phyloP scores from a whole-genome alignment of 371 early-diverging fungal genomes.

The Umbelopsis sp. region DNA sequence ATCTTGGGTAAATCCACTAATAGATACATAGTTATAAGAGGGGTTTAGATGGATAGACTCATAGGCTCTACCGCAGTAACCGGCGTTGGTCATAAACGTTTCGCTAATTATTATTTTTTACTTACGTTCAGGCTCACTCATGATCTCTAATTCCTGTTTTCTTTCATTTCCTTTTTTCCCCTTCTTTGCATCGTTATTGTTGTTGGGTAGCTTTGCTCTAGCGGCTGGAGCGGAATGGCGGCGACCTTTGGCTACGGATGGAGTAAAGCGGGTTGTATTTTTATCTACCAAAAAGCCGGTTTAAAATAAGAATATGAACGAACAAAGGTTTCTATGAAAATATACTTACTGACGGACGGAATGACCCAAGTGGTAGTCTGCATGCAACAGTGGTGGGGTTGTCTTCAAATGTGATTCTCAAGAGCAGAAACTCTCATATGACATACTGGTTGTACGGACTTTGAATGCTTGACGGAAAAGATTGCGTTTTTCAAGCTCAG shows the following conservation, averaged over 20 bases:
- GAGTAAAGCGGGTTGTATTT: slow-evolving; percentile 15
- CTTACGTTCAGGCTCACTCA: slow-evolving; percentile 15
- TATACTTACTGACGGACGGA: slow-evolving; percentile 6
- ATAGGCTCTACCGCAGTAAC: neutral
- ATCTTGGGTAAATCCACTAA: neutral
- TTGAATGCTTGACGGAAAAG: neutral
- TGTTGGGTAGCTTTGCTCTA: neutral
- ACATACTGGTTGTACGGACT: neutral
- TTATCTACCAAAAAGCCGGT: neutral
- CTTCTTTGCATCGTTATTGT: neutral
- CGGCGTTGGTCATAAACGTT: too few relatives aligned
- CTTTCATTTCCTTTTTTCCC: neutral
- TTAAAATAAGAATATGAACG: neutral
- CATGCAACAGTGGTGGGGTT: neutral
- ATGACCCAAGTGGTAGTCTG: slow-evolving; percentile 15
- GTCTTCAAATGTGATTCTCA: too few relatives aligned
- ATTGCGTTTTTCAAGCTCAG: neutral
- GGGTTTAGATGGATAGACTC: neutral
- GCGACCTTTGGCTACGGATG: neutral
- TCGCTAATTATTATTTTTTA: neutral
- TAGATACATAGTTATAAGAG: neutral
- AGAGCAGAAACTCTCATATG: neutral
- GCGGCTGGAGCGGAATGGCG: slow-evolving; percentile 14
- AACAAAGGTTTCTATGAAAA: neutral
- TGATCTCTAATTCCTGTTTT: neutral